Evolutionary conservation across 1,284 basidiomycete genomes (phyloP).

Genomic region (Schizophyllum amplum): DNA sequence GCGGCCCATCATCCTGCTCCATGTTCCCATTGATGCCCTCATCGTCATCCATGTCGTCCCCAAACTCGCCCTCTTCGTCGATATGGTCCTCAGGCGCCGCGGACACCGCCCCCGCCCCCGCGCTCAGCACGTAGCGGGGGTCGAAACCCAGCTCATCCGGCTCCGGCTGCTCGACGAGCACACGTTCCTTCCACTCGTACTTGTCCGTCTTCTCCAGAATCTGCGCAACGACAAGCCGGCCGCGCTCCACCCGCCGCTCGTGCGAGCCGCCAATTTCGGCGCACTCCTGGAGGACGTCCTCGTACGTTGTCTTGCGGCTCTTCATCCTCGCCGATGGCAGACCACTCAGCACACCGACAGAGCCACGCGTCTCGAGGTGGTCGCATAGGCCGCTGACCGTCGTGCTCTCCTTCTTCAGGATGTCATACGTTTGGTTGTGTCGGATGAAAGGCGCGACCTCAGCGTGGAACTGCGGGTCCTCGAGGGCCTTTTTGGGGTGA

Average conservation of each 20-base stretch:
- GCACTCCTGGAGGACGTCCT: slow-evolving; percentile 60
- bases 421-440: slow-evolving; percentile 69
- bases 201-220: slow-evolving; percentile 43
- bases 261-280: slow-evolving; percentile 57
- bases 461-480: slow-evolving; percentile 60
- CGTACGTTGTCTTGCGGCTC: slow-evolving; percentile 35
- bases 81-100: background rate
- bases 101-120: no score
- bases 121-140: background rate
- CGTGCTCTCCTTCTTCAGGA: slow-evolving; percentile 57
- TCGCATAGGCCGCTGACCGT: slow-evolving; percentile 61
- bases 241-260: slow-evolving; percentile 63
- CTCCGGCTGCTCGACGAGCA: slow-evolving; percentile 65
- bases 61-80: background rate
- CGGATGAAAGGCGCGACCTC: slow-evolving; percentile 64
- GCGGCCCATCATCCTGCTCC: background rate
- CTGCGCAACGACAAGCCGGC: slow-evolving; percentile 63
- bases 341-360: slow-evolving; percentile 39
- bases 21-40: background rate
- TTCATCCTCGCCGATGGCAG: slow-evolving; percentile 14
- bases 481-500: slow-evolving; percentile 48
- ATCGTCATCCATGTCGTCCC: background rate
- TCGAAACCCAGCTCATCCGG: slow-evolving; percentile 57
- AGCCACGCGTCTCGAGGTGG: slow-evolving; percentile 54
- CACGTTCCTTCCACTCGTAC: slow-evolving; percentile 70